phyloP scores from a whole-genome alignment of 208 protist species.

The Novymonas esmeraldas region DNA sequence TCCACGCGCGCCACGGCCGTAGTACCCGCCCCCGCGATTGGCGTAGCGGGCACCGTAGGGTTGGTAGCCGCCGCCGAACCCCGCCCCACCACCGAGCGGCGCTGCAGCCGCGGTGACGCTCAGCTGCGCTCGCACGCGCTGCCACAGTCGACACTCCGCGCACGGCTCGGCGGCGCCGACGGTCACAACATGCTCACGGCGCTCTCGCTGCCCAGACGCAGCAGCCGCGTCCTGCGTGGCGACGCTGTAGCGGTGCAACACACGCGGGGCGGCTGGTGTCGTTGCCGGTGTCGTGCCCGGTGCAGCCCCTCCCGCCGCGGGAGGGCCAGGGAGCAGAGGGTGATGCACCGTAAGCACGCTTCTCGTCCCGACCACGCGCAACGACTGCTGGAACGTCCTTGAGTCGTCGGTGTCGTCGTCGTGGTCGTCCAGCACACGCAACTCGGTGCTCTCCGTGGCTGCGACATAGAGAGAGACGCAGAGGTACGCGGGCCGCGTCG shows the following conservation, averaged over 20 bases:
- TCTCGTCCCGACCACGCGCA: slow-evolving; percentile 26
- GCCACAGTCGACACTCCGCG: slow-evolving; percentile 24
- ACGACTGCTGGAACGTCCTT: slow-evolving; percentile 18
- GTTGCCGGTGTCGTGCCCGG: background rate
- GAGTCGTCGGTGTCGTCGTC: background rate
- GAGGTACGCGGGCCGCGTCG: slow-evolving; percentile 18
- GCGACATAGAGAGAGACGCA: slow-evolving; percentile 24
- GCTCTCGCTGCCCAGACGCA: slow-evolving; percentile 10
- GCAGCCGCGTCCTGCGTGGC: slow-evolving; percentile 21
- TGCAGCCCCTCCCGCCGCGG: background rate
- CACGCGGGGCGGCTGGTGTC: slow-evolving; percentile 1
- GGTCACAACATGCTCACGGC: slow-evolving; percentile 4
- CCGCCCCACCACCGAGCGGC: background rate
- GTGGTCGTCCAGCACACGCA: background rate
- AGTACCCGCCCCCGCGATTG: slow-evolving; percentile 20
- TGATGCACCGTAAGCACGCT: slow-evolving; percentile 20
- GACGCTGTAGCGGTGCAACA: slow-evolving; percentile 18
- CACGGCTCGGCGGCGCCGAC: slow-evolving; percentile 17
- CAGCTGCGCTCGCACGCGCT: slow-evolving; percentile 28
- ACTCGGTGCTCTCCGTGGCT: background rate
- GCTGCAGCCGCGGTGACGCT: slow-evolving; percentile 3
- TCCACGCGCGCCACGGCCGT: slow-evolving; percentile 12
- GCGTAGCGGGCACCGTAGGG: slow-evolving; percentile 18
- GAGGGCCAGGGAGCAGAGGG: background rate
- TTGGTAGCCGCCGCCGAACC: slow-evolving; percentile 14